Base-by-base conservation (phyloP, 2,329 filamentous ascomycete species). In the Bipolaris oryzae region DNA sequence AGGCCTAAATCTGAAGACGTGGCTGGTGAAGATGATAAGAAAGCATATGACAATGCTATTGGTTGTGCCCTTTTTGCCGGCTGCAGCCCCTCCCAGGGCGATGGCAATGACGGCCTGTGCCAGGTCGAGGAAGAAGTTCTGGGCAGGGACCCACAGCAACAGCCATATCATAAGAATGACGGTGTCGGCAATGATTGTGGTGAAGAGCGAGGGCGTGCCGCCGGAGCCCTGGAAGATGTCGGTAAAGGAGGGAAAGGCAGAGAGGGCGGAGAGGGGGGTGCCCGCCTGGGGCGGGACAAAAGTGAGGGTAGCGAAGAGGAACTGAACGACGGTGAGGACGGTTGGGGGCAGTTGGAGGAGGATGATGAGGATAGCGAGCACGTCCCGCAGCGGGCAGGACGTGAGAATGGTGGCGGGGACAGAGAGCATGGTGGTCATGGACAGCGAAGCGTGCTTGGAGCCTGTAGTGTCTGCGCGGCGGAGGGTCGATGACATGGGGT, bases 301-400 rank as follows among this genome's bases (percentile, higher is more conserved):
- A 45, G 93, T 97, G 73, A 97, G 85, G 63, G 92, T 89, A 66
- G 94, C 92, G 78, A 97, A 98, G 65, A 96, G 85, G 73, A 92
- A 89, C 77, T 97, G 96, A 70, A 96, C 91, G 75, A 92, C 83
- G 62, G 92, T 94, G 70, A 97, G 84, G 56, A 94, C 88, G 70
- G 94, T 88, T 20, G 93, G 91, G 28, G 94, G 93, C 9, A 97
- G 87, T 74, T 96, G 93, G 78, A 97, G 90, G 66, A 98, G 86
- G 69, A 97, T 90, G 78, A 97, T 96, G 76, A 98, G 87, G 71
- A 98, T 96, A 74, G 94, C 92, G 78, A 97, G 91, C 59, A 94
- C 96, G 79, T 98, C 94, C 79, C 92, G 90, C 73, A 96, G 87
- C 51, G 94, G 94, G 70, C 93, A 94, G 50, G 92, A 92, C 70